Evolutionary conservation across 306 rosid genomes (phyloP), one percentile per base, ranked within the genome.

Genomic region (Citrullus colocynthis): DNA sequence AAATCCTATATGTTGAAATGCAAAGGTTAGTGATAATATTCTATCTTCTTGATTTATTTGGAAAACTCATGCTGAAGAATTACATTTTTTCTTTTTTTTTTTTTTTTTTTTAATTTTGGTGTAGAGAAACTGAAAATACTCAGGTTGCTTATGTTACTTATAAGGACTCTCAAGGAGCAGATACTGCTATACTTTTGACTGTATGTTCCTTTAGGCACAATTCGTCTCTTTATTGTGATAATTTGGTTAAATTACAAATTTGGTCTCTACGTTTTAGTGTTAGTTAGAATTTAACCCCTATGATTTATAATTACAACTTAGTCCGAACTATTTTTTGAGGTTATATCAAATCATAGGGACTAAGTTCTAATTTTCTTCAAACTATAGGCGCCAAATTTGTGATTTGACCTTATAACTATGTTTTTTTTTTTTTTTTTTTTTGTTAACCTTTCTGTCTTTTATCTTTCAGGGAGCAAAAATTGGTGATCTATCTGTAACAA

Each of bases 111-210:
- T 54, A 32, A 32, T 32, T 76, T 67, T 34, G 42, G 44, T 67
- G 65, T 79, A 91, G 98, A 79, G 97, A 90, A 84, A 82, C 86
- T 55, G 95, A 85, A 80, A 86, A 54, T 17, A 91, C 94, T 67
- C 97, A 88, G 78, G 77, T 87, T 70, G 92, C 98, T 17, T 94
- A 86, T 83, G 94, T 91, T 71, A 94, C 98, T 34, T 94, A 86
- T 77, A 85, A 88, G 89, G 90, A 94, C 80, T 81, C 93, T 74
- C 89, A 89, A 69, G 97, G 91, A 79, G 94, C 94, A 41, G 91
- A 90, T 9, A 91, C 91, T 61, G 98, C 97, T n/a, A 70, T 90
- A 65, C 93, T 90, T 36, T 79, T 94, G 55, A 88, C 96, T 28
- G 98, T 94, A 90, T 78, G 90, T 67, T 77, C 41, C 3, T 30